Evolutionary conservation across 257 asterid genomes (phyloP).

Genomic region (Gardenia jasminoides): DNA sequence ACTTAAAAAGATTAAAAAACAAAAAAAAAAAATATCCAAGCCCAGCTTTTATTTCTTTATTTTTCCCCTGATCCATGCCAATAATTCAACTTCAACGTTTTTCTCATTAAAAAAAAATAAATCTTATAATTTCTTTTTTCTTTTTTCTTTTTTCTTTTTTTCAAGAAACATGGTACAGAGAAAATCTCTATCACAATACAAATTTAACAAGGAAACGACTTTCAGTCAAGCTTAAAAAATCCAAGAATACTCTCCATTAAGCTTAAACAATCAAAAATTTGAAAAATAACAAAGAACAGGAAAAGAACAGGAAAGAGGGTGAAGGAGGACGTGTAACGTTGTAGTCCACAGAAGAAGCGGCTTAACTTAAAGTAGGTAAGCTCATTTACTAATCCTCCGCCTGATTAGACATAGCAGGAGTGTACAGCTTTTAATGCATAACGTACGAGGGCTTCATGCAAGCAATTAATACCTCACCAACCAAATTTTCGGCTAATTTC

Average conservation of each 20-base stretch:
- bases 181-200: neutral
- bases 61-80: too few relatives aligned
- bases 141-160: too few relatives aligned
- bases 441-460: neutral
- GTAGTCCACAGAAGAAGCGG: constrained; percentile 46
- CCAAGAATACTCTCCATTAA: too few relatives aligned
- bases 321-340: constrained; percentile 57
- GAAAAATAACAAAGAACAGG: neutral
- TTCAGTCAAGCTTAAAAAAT: too few relatives aligned
- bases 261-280: neutral
- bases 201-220: too few relatives aligned
- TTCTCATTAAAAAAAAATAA: too few relatives aligned
- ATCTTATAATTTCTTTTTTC: too few relatives aligned
- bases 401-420: neutral
- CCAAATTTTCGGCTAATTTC: neutral
- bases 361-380: neutral
- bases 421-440: constrained; percentile 1
- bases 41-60: too few relatives aligned
- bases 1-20: too few relatives aligned
- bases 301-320: neutral
- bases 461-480: neutral
- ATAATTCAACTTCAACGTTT: neutral
- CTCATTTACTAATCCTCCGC: neutral
- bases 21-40: neutral
- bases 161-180: too few relatives aligned